Conservation (phyloP, 805 yeast genomes). For the Metschnikowia gelsemii region DNA sequence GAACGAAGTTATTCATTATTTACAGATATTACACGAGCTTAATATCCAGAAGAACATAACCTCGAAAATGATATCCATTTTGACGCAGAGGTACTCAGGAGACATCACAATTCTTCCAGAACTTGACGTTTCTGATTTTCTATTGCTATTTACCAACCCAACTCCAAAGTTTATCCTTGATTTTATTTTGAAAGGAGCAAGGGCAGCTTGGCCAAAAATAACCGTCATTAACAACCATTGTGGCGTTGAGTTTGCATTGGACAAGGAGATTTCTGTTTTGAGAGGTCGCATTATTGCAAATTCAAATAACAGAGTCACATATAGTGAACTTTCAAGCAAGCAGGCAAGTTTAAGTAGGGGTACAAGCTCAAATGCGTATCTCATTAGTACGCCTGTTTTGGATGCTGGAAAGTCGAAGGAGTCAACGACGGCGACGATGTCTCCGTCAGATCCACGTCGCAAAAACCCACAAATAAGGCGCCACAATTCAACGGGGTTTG, state of each 20-base stretch:
- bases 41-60: conserved; percentile 74
- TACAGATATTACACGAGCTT: conserved; percentile 70
- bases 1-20: conserved; percentile 73
- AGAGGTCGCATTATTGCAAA: conserved; percentile 57
- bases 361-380: conserved; percentile 14
- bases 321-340: conserved; percentile 6
- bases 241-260: conserved; percentile 83
- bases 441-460: conserved; percentile 2
- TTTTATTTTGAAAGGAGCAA: conserved; percentile 76
- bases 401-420: conserved; percentile 5
- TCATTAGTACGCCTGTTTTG: conserved; percentile 18
- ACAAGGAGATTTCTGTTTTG: conserved; percentile 67
- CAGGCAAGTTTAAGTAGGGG: conserved; percentile 10
- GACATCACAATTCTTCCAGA: conserved; percentile 92
- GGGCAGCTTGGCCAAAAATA: conserved; percentile 92
- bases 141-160: conserved; percentile 75
- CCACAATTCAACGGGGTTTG: conserved; percentile 16
- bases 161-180: conserved; percentile 70
- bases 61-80: conserved; percentile 69
- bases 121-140: conserved; percentile 55
- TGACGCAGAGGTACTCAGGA: conserved; percentile 88
- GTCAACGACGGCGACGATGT: background rate
- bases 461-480: conserved; percentile 13
- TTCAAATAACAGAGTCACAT: conserved; percentile 19
- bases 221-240: conserved; percentile 86